Evolutionary conservation across 2,329 filamentous ascomycete genomes (phyloP), one percentile per base, ranked within the genome.

Genomic region (Endoconidiophora polonica): DNA sequence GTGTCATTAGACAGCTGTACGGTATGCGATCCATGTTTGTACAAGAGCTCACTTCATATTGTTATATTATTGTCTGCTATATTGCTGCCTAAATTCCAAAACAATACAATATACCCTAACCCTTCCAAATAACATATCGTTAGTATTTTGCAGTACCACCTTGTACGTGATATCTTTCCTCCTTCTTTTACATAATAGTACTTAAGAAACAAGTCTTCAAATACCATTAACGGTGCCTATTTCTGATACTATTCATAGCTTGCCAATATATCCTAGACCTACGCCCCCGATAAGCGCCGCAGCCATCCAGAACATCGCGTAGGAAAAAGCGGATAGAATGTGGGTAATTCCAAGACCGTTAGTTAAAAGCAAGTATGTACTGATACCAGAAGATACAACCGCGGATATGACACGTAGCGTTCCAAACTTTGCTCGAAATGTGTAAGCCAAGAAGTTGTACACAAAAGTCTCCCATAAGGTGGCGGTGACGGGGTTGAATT

Each of bases 381-480:
- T 72, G 43, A 71, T 60, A 10, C 69, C 73, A 2, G 77, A 79
- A 46, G 79, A 68, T 46, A 75, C 58, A 52, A 75, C 68, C 44
- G 79, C 66, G 4, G 77, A 67, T 14, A 68, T 67, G 0, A 85
- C 86, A 51, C 86, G 74, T 55, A 68, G 68, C 41, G 83, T 72
- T 23, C 81, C 69, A 4, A 77, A 71, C 63, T 79, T 81, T 12
- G 74, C 74, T 61, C 76, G 76, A 18, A 66, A 65, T 10, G 70
- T 73, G 62, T 76, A 83, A 36, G 81, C 81, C 74, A 80, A 86
- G 46, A 87, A 59, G 58, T 88, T 86, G 63, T 77, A 80, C 58
- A 71, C 68, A 29, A 94, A 60, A 2, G 84, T 90, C 63, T 91
- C 76, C 23, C 68, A 64, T 16, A 93, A 68, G 1, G 72, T 76